Conservation (phyloP, 371 early-diverging fungal genomes). For the Nematocida sp. region DNA sequence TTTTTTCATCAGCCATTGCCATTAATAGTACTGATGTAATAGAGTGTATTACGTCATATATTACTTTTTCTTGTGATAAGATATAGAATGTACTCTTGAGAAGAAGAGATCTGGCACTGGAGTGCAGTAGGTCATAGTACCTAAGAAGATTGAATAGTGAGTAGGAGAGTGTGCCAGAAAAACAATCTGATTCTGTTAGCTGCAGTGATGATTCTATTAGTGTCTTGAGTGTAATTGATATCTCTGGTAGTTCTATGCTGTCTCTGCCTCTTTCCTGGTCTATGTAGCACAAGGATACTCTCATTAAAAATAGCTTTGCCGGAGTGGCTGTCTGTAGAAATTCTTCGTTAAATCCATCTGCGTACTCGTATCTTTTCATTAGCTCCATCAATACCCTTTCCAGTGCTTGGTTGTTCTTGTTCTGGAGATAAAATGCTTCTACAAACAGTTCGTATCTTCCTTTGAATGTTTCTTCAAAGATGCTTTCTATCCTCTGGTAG, state of each 20-base stretch:
- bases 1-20: no score
- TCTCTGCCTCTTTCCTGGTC: conserved; percentile 42
- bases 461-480: conserved; percentile 36
- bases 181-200: not conserved
- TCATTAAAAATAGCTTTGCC: conserved; percentile 38
- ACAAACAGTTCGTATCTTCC: conserved; percentile 34
- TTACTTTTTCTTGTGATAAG: not conserved
- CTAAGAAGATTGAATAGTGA: conserved; percentile 31
- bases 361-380: conserved; percentile 50
- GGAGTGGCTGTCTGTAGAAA: conserved; percentile 35
- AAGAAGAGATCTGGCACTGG: conserved; percentile 29
- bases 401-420: conserved; percentile 26
- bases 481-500: conserved; percentile 27
- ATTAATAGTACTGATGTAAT: no score
- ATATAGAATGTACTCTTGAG: conserved; percentile 39
- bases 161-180: conserved; percentile 14
- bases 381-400: conserved; percentile 29
- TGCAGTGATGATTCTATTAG: conserved; percentile 22
- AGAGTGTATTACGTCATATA: no score
- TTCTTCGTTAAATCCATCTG: conserved; percentile 34
- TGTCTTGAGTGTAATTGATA: conserved; percentile 26
- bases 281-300: conserved; percentile 30
- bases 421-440: conserved; percentile 39
- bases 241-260: conserved; percentile 13
- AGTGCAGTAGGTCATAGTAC: conserved; percentile 46